Percentiles rank a stretch among this genome's conserved stretches.
Evolutionary conservation across 108 stramenopile species (phyloP).

Genomic region (Fragilaria crotonensis): DNA sequence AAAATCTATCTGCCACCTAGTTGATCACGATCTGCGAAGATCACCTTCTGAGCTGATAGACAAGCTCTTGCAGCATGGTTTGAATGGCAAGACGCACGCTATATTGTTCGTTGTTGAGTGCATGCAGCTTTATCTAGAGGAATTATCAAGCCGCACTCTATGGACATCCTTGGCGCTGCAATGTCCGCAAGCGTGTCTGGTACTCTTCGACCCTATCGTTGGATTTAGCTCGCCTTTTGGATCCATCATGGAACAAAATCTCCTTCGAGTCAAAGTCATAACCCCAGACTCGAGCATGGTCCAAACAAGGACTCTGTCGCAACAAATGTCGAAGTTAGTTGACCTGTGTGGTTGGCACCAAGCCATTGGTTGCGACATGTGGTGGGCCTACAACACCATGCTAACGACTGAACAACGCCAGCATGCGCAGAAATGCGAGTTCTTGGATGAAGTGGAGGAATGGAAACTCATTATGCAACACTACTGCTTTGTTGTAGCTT

Average conservation of each 20-base stretch:
- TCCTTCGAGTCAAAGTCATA: conserved; percentile 48
- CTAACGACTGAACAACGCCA: conserved; percentile 44
- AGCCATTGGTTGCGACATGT: conserved; percentile 73
- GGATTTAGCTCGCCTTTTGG: conserved; percentile 56
- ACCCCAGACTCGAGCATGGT: conserved; percentile 40
- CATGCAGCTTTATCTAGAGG: conserved; percentile 76
- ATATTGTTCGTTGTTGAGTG: conserved; percentile 75
- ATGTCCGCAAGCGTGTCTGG: conserved; percentile 20
- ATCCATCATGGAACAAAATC: conserved; percentile 63
- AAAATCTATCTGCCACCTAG: conserved; percentile 28
- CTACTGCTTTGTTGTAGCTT: conserved; percentile 60
- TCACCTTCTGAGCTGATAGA: conserved; percentile 35
- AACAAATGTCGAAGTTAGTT: conserved; percentile 41
- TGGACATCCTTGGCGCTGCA: conserved; percentile 12
- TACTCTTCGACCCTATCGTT: conserved; percentile 62
- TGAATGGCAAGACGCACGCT: conserved; percentile 28
- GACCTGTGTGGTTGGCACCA: conserved; percentile 37
- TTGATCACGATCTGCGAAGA: conserved; percentile 52
- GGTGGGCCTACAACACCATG: conserved; percentile 64
- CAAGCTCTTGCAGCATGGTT: conserved; percentile 30
- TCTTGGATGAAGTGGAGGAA: conserved; percentile 85
- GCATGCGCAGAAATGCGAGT: conserved; percentile 59
- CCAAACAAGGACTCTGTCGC: conserved; percentile 39
- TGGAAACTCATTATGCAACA: conserved; percentile 76
- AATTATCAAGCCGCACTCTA: conserved; percentile 22